Base-by-base conservation (phyloP, 306 rosid genomes). In the Delonix regia region DNA sequence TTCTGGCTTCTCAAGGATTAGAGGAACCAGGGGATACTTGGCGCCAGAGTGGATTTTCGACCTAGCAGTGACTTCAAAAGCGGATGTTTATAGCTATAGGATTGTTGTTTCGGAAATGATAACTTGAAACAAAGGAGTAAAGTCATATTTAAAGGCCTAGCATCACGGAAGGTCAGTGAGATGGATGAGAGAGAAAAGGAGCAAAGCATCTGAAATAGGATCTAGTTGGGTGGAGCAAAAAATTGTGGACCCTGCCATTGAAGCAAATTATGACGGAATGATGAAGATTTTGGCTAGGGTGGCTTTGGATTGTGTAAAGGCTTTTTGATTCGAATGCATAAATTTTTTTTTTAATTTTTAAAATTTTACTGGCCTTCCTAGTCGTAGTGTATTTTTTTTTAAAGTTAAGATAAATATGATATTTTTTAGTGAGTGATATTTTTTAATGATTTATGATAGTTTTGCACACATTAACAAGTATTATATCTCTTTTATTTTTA, bases 21-120 rank as follows among this genome's bases (percentile, higher is more conserved):
- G 89, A 83, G 89, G 91, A 30, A 88, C 87, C 1, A 80, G 86
- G 57, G 90, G 88, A 7, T 84, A 83, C 18, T 81, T 87, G 79
- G 88, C 88, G 15, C 88, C 84, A 0, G 90, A 87, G 57, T 87
- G 86, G 88, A 71, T 87, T 9, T 57, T 22, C 13, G 84, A 84
- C 61, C 53, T 66, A 14, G 74, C 86, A 7, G 75, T 87, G 9
- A 84, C 88, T 16, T 81, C 90, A 13, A 87, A 84, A 60, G 88
- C 78, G 30, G 90, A 87, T 62, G 88, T 87, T 0, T 87, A 84
- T 19, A 84, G 86, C 44, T 84, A 78, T 47, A 84, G 86, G 9
- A 69, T 84, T 57, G 88, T 84, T 27, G 73, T 30, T 1, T 30
- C 4, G 33, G 33, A 30, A 4, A 30, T 30, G 33, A 30, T 30